Base-by-base conservation (phyloP, 768 basidiomycete genomes). In the Pisolithus marmoratus region DNA sequence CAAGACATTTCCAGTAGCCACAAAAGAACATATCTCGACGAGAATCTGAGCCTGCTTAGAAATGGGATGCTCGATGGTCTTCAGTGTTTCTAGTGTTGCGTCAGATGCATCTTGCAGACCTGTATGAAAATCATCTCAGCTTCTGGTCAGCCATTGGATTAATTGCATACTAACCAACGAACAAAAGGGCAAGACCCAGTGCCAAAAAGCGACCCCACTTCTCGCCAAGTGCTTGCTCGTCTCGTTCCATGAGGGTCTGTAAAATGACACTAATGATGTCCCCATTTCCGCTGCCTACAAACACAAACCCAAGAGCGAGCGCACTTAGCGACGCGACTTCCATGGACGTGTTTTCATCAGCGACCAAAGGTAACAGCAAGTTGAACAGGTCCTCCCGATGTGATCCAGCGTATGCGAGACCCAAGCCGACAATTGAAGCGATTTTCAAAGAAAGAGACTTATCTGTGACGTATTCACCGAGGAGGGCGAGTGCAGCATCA, bases 191-290 rank as follows among this genome's bases (percentile, higher is more conserved):
- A 37, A 99, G 72, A 19, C 93, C 95, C 36, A 99, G 72, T 9
- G 78, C 85, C 80, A 97, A 81, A 68, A 93, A 99, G 46, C 88
- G 75, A 2, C 90, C 82, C 94, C 95, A 99, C 70, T 96, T 96
- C 68, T 94, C 93, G 53, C 85, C 84, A 8, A 98, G 72, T 20
- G 83, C 81, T 54, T 81, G 80, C 51, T 85, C 85, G 1, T 79
- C 82, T 31, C 81, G 72, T 66, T 95, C 92, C 89, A 94, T 90
- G 63, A 99, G 66, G 3, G 89, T 87, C 72, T 95, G 93, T 63
- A 97, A 72, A 51, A 99, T 93, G 0, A 86, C 83, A 52, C 83
- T 82, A 8, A 92, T 87, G 15, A 96, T 84, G 57, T 99, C 96
- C 5, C 94, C 94, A 58, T 97, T 88, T 46, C 86, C 91, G 62